These are phyloP conservation scores for Talaromyces rugulosus DNA, from an alignment of 2,329 filamentous ascomycete species.

Conservation along the genomic window DNA sequence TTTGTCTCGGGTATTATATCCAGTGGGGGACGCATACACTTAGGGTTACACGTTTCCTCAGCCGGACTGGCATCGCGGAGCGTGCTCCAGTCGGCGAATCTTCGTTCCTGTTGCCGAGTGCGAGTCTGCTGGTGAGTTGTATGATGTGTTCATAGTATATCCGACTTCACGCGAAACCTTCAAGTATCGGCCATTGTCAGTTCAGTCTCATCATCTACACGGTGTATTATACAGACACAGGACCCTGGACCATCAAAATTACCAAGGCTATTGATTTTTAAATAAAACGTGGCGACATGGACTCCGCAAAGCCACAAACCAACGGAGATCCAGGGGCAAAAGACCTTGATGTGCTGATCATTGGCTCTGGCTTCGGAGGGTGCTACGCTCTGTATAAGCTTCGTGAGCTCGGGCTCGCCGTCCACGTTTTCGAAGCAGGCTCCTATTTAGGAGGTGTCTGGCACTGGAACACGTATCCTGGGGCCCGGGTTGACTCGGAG, in stretches of 20 bases:
- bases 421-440: slow-evolving; percentile 49
- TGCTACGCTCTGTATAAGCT: background rate
- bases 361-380: background rate
- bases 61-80: background rate
- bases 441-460: slow-evolving; percentile 44
- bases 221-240: background rate
- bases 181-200: background rate
- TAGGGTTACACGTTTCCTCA: background rate
- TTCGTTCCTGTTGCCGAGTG: background rate
- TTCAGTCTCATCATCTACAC: background rate
- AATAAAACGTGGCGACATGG: too few species aligned
- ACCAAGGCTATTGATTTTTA: background rate
- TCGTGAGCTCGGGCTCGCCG: slow-evolving; percentile 41
- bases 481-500: slow-evolving; percentile 37
- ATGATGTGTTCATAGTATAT: background rate
- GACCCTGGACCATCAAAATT: background rate
- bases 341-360: background rate
- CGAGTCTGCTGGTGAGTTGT: background rate
- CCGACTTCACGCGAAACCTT: background rate
- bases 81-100: background rate
- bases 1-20: background rate
- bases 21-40: background rate
- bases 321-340: background rate
- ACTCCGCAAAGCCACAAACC: background rate
- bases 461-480: slow-evolving; percentile 43